These are phyloP conservation scores for Scheffersomyces insectosa DNA, from an alignment of 1,139 yeast species.

Conservation along the genomic window DNA sequence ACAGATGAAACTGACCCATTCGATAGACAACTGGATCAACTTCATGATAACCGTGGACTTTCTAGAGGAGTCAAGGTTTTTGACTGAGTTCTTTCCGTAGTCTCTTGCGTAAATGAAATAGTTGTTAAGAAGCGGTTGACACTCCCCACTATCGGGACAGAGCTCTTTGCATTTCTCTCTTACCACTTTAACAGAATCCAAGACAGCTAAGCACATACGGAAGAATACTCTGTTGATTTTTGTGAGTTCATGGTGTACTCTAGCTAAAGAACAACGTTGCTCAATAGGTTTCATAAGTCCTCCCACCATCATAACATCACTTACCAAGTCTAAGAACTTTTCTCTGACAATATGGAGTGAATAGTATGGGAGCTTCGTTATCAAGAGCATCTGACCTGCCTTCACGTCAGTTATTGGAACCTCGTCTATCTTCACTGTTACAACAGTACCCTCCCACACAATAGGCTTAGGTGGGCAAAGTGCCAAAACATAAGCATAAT, in stretches of 20 bases:
- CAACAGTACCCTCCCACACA: constrained; percentile 86
- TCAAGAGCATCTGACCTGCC: constrained; percentile 70
- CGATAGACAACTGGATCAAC: constrained; percentile 74
- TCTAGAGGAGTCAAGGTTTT: constrained; percentile 62
- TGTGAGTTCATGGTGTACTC: constrained; percentile 73
- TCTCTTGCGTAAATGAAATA: constrained; percentile 82
- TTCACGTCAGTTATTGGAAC: constrained; percentile 52
- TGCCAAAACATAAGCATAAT: constrained; percentile 66
- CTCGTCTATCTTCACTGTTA: constrained; percentile 52
- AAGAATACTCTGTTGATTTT: constrained; percentile 68
- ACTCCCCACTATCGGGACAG: constrained; percentile 50
- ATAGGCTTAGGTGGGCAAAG: constrained; percentile 82
- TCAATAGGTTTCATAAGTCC: constrained; percentile 45
- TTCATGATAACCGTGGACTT: constrained; percentile 72
- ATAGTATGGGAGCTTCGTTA: constrained; percentile 50
- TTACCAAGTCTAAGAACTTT: constrained; percentile 52
- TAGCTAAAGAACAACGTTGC: constrained; percentile 69
- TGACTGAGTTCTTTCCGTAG: constrained; percentile 72
- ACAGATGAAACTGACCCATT: constrained; percentile 90
- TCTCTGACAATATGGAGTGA: constrained; percentile 38
- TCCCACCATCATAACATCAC: constrained; percentile 51
- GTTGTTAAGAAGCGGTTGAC: constrained; percentile 77
- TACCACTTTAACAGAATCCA: constrained; percentile 62
- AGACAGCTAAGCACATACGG: constrained; percentile 65
- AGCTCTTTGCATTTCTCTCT: constrained; percentile 42